Evolutionary conservation across 768 basidiomycete species (phyloP).

Genomic region (Russula olivacea): DNA sequence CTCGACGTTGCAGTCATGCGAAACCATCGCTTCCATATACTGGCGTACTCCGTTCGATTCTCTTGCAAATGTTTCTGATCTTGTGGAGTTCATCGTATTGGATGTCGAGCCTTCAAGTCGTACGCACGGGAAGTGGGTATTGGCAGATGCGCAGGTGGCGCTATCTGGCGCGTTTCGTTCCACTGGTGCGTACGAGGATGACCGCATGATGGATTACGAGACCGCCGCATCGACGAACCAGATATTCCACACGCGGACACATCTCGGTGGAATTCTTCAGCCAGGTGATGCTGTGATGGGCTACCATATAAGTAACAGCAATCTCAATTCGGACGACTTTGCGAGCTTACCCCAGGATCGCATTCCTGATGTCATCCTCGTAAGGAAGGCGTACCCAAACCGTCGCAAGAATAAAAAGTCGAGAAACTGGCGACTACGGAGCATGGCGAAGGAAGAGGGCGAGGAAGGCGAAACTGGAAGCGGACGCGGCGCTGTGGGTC

Average conservation of each 20-base stretch:
- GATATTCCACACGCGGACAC: slow-evolving; percentile 94
- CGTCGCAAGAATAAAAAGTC: slow-evolving; percentile 84
- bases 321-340: slow-evolving; percentile 90
- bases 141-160: slow-evolving; percentile 88
- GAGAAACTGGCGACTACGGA: slow-evolving; percentile 81
- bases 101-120: slow-evolving; percentile 83
- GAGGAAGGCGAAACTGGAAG: slow-evolving; percentile 77
- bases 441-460: slow-evolving; percentile 87
- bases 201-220: slow-evolving; percentile 56
- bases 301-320: slow-evolving; percentile 80
- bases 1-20: slow-evolving; percentile 74
- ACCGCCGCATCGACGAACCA: slow-evolving; percentile 54
- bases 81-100: slow-evolving; percentile 91
- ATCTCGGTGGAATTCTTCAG: slow-evolving; percentile 88
- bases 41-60: slow-evolving; percentile 91
- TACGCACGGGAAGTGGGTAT: slow-evolving; percentile 70
- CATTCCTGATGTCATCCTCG: slow-evolving; percentile 87
- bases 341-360: slow-evolving; percentile 56
- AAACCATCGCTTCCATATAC: slow-evolving; percentile 71
- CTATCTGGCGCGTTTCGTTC: slow-evolving; percentile 75
- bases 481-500: slow-evolving; percentile 80
- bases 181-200: slow-evolving; percentile 32
- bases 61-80: slow-evolving; percentile 74
- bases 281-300: slow-evolving; percentile 93
- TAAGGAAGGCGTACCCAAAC: slow-evolving; percentile 94